These are phyloP conservation scores for Erythrobasidium yunnanense DNA, from an alignment of 768 basidiomycete species.

Conservation along the genomic window DNA sequence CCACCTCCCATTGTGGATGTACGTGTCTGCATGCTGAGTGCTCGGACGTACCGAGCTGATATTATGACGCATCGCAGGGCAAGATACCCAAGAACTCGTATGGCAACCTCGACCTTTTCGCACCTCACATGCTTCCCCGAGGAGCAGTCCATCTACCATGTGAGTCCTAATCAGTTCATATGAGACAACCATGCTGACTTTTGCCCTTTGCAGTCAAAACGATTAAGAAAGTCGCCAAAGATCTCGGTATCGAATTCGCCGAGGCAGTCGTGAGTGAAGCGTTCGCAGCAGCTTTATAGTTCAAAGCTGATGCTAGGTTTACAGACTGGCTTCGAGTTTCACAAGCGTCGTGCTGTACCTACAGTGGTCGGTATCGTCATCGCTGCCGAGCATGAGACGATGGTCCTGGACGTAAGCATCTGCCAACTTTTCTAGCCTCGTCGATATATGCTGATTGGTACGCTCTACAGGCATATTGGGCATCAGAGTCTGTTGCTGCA, in stretches of 20 bases:
- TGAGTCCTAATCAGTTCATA: conserved; percentile 45
- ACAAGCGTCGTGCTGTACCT: conserved; percentile 76
- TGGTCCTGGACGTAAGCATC: conserved; percentile 62
- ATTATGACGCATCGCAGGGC: conserved; percentile 53
- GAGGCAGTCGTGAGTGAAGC: conserved; percentile 75
- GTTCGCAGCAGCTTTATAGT: conserved; percentile 20
- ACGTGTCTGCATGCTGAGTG: conserved; percentile 40
- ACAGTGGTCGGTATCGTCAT: conserved; percentile 75
- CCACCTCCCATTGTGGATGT: conserved; percentile 78
- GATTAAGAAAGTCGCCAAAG: conserved; percentile 73
- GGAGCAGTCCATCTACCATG: conserved; percentile 86
- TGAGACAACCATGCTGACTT: background rate
- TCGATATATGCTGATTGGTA: background rate
- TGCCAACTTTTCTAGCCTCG: background rate
- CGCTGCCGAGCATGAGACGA: conserved; percentile 63
- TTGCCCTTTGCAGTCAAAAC: conserved; percentile 55
- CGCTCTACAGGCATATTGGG: conserved; percentile 63
- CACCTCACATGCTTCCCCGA: conserved; percentile 80
- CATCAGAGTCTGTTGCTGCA: conserved; percentile 63
- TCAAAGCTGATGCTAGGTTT: background rate
- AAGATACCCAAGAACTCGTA: conserved; percentile 88
- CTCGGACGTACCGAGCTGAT: background rate
- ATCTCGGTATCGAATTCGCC: conserved; percentile 76
- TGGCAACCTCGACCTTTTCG: conserved; percentile 93
- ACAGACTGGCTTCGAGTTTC: conserved; percentile 93